Evolutionary conservation across 2,329 filamentous ascomycete genomes (phyloP).

Genomic region (Aspergillus pseudotamarii): DNA sequence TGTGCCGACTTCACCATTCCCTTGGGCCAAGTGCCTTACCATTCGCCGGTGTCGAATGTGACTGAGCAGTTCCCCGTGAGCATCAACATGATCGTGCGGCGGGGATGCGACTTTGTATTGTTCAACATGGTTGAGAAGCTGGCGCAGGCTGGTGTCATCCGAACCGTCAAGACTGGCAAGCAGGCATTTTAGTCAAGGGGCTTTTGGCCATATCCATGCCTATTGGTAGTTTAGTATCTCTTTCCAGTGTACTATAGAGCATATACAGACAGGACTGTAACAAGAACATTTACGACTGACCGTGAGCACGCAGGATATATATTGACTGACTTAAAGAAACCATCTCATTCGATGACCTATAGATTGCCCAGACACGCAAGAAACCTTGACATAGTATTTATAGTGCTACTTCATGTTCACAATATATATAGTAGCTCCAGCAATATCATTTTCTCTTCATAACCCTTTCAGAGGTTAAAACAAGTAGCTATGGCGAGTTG

Average conservation of each 20-base stretch:
- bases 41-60: constrained; percentile 7
- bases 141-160: constrained; percentile 10
- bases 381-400: no score
- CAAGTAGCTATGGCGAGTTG: no score
- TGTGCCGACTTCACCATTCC: constrained; percentile 16
- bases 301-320: no score
- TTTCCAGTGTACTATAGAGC: not conserved
- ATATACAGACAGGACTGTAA: not conserved
- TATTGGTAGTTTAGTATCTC: not conserved
- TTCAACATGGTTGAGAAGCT: constrained; percentile 17
- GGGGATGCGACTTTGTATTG: constrained; percentile 20
- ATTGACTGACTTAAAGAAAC: no score
- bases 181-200: not conserved
- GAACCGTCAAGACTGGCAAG: constrained; percentile 14
- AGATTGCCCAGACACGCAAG: no score
- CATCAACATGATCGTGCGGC: constrained; percentile 12
- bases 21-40: constrained; percentile 12
- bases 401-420: no score
- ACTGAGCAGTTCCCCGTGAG: constrained; percentile 14
- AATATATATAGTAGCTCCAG: no score
- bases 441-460: no score
- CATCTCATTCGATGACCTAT: no score
- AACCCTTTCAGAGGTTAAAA: no score
- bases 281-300: no score
- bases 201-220: not conserved